These are phyloP conservation scores for Coniochaeta pulveracea DNA, from an alignment of 2,329 filamentous ascomycete genomes.

Conservation along the genomic window DNA sequence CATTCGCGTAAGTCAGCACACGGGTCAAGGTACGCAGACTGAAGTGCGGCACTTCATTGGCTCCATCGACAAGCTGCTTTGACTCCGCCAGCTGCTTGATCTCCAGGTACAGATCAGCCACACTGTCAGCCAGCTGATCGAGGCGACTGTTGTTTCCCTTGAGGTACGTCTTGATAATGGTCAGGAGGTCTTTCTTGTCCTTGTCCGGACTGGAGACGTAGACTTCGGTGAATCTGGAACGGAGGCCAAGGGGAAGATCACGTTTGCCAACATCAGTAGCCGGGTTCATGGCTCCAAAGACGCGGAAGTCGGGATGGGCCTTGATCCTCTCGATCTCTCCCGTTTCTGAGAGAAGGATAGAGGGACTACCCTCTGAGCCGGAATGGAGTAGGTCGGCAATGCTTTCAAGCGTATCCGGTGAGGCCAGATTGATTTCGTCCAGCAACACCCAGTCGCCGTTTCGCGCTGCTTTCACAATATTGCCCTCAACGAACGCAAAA, in stretches of 20 bases:
- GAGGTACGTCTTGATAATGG: constrained; percentile 82
- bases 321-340: constrained; percentile 84
- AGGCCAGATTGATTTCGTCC: constrained; percentile 94
- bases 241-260: constrained; percentile 77
- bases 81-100: constrained; percentile 73
- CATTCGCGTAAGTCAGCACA: constrained; percentile 76
- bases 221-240: constrained; percentile 89
- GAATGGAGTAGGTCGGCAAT: constrained; percentile 78
- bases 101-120: constrained; percentile 78
- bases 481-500: constrained; percentile 93
- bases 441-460: constrained; percentile 96
- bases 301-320: constrained; percentile 84
- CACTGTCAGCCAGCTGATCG: constrained; percentile 64
- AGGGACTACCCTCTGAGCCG: constrained; percentile 61
- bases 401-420: constrained; percentile 87
- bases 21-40: constrained; percentile 89
- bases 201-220: constrained; percentile 87
- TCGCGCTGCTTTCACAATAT: constrained; percentile 87
- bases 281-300: constrained; percentile 98
- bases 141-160: constrained; percentile 60
- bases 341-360: constrained; percentile 82
- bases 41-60: constrained; percentile 93
- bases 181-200: constrained; percentile 75
- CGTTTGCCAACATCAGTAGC: constrained; percentile 96
- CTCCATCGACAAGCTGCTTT: constrained; percentile 84